Evolutionary conservation across 2,329 filamentous ascomycete species (phyloP), one percentile per base, ranked within the genome.

Genomic region (Aspergillus carbonarius): DNA sequence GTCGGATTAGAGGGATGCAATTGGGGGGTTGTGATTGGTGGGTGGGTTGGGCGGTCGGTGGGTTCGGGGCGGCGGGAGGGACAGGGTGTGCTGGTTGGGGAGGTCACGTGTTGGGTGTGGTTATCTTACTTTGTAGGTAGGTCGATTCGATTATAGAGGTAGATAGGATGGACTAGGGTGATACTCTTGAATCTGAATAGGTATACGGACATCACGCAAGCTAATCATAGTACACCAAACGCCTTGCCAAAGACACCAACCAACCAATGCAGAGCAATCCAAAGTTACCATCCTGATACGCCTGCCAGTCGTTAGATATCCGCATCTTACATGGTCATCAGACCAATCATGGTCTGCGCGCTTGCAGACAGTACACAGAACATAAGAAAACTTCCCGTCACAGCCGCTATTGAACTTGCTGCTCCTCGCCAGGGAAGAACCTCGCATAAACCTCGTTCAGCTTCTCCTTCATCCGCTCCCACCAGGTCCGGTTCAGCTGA

Each of bases 401-500:
- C 17, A 12, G 20, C 27, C 9, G 9, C 39, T 40, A 54, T 34
- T 54, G 5, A 13, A 30, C 17, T 42, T 56, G 50, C 23, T 57
- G 55, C 8, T 54, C 23, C 39, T 60, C 25, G 2, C 23, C 32
- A 15, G 37, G 63, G 12, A 67, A 69, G 6, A 69, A 25, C 55
- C 62, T 60, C 17, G 65, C 65, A 25, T 67, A 70, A 17, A 65
- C 27, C 10, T 58, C 67, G 15, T 51, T 49, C 10, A 71, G 20
- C 8, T 53, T 56, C 51, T 77, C 74, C 55, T 73, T 73, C 54
- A 78, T 78, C 65, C 81, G 84, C 79, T 96, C 90, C 91, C 92
- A 97, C 56, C 79, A 82, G 52, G 86, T 90, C 53, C 92, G 86
- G 80, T 97, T 97, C 62, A 97, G 83, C 76, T 87, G 88, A 74